Conservation (phyloP, 805 yeast genomes). For the Lipomyces sp. region DNA sequence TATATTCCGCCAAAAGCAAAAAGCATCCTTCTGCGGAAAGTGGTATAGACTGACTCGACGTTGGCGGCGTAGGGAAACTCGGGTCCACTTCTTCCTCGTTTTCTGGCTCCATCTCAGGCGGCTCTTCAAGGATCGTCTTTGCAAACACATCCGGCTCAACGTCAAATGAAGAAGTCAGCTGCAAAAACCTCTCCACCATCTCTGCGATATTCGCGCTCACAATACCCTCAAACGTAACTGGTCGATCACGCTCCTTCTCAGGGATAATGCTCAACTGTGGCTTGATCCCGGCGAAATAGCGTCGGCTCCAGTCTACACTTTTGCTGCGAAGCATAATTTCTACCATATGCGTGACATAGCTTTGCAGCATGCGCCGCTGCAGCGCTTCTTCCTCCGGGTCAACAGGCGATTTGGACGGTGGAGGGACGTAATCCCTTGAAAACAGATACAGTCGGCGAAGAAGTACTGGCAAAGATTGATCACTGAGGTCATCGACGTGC, state of each 20-base stretch:
- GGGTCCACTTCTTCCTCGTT: conserved; percentile 42
- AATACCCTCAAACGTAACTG: conserved; percentile 29
- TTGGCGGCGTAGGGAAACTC: conserved; percentile 30
- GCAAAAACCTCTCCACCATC: conserved; percentile 42
- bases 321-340: conserved; percentile 41
- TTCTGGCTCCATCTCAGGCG: conserved; percentile 37
- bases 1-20: conserved; percentile 37
- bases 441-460: conserved; percentile 58
- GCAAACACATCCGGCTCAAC: conserved; percentile 52
- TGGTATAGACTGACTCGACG: conserved; percentile 17
- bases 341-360: conserved; percentile 55
- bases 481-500: conserved; percentile 39
- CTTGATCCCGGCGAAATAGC: conserved; percentile 37
- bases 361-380: conserved; percentile 63
- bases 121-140: conserved; percentile 35
- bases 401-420: conserved; percentile 46
- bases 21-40: conserved; percentile 38
- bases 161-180: conserved; percentile 64
- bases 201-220: conserved; percentile 36
- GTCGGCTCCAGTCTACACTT: conserved; percentile 35
- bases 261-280: conserved; percentile 33
- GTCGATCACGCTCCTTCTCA: conserved; percentile 31
- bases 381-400: conserved; percentile 43
- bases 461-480: conserved; percentile 43
- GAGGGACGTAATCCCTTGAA: conserved; percentile 52